Evolutionary conservation across 73 alveolate genomes (phyloP).

Genomic region (Tetrahymena thermophila): DNA sequence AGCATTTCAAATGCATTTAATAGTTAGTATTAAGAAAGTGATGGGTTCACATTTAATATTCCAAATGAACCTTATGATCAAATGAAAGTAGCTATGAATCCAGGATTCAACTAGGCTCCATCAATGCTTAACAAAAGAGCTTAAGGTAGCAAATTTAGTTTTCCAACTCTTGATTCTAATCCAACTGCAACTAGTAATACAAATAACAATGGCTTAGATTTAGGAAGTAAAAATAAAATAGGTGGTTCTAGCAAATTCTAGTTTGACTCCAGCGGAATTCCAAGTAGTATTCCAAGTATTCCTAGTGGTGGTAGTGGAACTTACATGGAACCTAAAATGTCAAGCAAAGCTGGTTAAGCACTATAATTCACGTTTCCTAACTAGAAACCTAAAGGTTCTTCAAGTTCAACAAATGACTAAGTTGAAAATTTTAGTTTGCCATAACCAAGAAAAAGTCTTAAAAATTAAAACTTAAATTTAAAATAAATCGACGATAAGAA

Average conservation of each 20-base stretch:
- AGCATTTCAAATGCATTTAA: neutral
- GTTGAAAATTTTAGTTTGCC: neutral
- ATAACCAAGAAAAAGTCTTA: neutral
- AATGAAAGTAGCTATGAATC: neutral
- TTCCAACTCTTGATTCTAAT: neutral
- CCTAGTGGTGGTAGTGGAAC: neutral
- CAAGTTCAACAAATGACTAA: neutral
- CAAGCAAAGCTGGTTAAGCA: neutral
- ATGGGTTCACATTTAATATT: neutral
- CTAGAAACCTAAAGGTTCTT: neutral
- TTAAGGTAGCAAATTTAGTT: neutral
- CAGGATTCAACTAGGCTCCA: neutral
- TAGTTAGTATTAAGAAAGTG: neutral
- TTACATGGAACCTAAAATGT: neutral
- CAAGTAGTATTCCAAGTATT: neutral
- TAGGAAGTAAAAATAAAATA: neutral
- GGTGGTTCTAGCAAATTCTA: neutral
- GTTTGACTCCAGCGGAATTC: neutral
- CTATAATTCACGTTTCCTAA: neutral
- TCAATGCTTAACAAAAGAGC: neutral
- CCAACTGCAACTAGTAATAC: neutral
- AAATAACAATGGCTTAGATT: neutral
- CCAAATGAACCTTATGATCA: neutral
- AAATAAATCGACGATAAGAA: neutral
- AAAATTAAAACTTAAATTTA: neutral